Evolutionary conservation across 768 basidiomycete genomes (phyloP), one percentile per base, ranked within the genome.

Genomic region (Lactarius evosmus): DNA sequence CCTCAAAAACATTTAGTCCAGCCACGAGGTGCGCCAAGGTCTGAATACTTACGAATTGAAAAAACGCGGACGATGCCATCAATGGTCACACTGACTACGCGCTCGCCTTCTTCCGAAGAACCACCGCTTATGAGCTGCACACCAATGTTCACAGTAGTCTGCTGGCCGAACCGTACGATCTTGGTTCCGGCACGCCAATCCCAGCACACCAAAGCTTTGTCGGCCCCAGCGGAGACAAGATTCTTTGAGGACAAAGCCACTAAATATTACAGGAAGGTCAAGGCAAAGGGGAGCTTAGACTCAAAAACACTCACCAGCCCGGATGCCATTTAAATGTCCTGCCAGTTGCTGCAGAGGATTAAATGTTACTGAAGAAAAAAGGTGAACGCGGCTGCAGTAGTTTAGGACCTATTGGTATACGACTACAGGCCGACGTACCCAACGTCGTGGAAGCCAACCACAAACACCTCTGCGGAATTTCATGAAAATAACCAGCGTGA

Each of bases 11-110:
- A 49, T 44, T 59, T 34, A 33, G 51, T 33, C 14, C 55, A 50
- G 27, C 29, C 11, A 38, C 9, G 3, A 22, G 36, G 27, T 22
- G 38, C 34, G 60, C 22, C 32, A 62, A 50, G 56, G 27, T 4
- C 27, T 7, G 30, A 6, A 19, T 4, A 78, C 88, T 79, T 73
- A 91, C 91, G 84, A 70, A 96, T 96, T 1, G 91, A 93, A 74
- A 95, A 95, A 22, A 93, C 91, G 52, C 93, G 78, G 22, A 95
- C 93, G 44, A 94, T 87, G 1, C 92, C 93, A 74, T 96, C 93
- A 68, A 96, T 93, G 2, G 93, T 95, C 32, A 95, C 89, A 62
- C 92, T 83, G n/a, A 95, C 88, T 25, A 95, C 87, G 34, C 89
- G 80, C 73, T 95, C 93, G 11, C 90, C 89, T 66, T 89, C 89